phyloP scores from a whole-genome alignment of 2,329 filamentous ascomycete species.

The Hortaea sp. region DNA sequence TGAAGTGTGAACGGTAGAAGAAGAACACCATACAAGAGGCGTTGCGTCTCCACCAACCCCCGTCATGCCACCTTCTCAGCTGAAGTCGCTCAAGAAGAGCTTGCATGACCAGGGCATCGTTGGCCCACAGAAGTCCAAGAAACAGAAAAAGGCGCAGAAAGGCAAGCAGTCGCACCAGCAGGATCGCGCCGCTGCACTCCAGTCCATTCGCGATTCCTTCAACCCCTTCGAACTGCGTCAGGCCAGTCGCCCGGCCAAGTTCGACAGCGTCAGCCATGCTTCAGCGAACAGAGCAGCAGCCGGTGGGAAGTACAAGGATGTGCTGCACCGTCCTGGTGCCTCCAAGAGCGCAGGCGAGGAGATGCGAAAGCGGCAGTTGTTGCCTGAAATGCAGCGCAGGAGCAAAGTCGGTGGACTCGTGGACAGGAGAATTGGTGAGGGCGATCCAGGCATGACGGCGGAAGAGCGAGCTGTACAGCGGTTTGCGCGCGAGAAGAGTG shows the following conservation, averaged over 20 bases:
- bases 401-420: conserved; percentile 89
- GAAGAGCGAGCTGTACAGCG: conserved; percentile 88
- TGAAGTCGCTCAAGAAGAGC: conserved; percentile 90
- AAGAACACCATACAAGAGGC: not conserved
- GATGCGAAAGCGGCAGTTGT: conserved; percentile 68
- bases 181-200: conserved; percentile 72
- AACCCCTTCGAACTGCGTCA: conserved; percentile 91
- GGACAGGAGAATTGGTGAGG: conserved; percentile 90
- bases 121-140: conserved; percentile 88
- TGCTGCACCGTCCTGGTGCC: conserved; percentile 67
- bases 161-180: conserved; percentile 42
- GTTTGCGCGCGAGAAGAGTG: conserved; percentile 80
- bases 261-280: conserved; percentile 47
- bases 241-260: conserved; percentile 59
- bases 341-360: conserved; percentile 82
- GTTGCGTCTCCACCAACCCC: not conserved
- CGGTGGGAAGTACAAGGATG: conserved; percentile 39
- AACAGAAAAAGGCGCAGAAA: conserved; percentile 62
- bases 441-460: conserved; percentile 84
- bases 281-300: conserved; percentile 7
- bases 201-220: conserved; percentile 86
- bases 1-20: not conserved
- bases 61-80: conserved; percentile 83
- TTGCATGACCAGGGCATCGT: conserved; percentile 81
- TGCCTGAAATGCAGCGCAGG: conserved; percentile 80